A percentile compares a stretch with the other conserved stretches of the same genome.
phyloP scores from a whole-genome alignment of 208 protist species.

The Crithidia sp. region DNA sequence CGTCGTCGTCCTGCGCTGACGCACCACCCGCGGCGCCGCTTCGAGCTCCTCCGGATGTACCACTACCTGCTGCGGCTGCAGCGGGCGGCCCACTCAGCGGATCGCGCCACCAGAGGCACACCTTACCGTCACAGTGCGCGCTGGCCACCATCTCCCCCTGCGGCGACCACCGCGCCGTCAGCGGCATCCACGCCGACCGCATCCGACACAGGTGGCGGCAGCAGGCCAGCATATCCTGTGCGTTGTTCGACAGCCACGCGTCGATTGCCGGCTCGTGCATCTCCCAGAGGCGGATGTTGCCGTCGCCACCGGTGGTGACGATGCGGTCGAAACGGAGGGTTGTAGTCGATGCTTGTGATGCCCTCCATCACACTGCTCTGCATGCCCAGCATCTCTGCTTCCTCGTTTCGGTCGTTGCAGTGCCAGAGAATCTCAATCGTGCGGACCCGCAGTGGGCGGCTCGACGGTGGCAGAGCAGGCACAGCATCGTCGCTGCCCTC shows the following conservation, averaged over 20 bases:
- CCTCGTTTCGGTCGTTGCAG: constrained; percentile 75
- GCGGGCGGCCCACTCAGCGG: constrained; percentile 14
- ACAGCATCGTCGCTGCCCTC: background rate
- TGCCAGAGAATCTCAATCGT: constrained; percentile 90
- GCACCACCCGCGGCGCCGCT: background rate
- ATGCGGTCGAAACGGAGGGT: constrained; percentile 53
- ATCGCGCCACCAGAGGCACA: constrained; percentile 87
- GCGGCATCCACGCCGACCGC: constrained; percentile 75
- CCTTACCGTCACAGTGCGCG: constrained; percentile 83
- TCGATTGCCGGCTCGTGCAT: constrained; percentile 49
- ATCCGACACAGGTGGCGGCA: constrained; percentile 63
- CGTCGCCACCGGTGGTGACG: constrained; percentile 84
- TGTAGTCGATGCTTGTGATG: constrained; percentile 83
- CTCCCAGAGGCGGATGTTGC: constrained; percentile 75
- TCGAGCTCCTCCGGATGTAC: no score
- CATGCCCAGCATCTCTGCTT: constrained; percentile 75
- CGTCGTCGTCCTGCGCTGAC: constrained; percentile 13
- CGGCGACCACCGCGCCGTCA: constrained; percentile 86
- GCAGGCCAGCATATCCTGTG: constrained; percentile 73
- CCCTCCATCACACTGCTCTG: constrained; percentile 75
- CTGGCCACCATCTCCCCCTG: constrained; percentile 81
- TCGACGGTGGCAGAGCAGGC: background rate
- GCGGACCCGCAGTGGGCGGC: constrained; percentile 57
- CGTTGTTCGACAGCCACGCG: constrained; percentile 64
- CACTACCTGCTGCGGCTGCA: background rate